A percentile compares a stretch with the other conserved stretches of the same genome.
These are phyloP conservation scores for Kodamaea nitidulidarum DNA, from an alignment of 805 yeast species.

Conservation along the genomic window DNA sequence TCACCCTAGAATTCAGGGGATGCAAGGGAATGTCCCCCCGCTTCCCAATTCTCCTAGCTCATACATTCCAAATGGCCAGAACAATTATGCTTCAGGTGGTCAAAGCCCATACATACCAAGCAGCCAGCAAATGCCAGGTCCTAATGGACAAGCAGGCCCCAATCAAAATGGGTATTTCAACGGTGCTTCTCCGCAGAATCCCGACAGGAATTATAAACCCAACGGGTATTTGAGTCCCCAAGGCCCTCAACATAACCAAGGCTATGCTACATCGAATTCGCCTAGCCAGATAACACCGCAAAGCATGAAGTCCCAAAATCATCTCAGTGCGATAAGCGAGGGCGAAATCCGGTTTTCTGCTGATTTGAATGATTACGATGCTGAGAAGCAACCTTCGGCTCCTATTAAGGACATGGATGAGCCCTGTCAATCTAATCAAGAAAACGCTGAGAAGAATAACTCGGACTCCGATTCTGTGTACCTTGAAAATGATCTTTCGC, in stretches of 20 bases:
- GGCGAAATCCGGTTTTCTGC: background rate
- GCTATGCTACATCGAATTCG: background rate
- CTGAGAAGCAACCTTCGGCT: background rate
- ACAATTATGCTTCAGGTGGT: no score
- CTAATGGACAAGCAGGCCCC: background rate
- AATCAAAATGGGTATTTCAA: slow-evolving; percentile 4
- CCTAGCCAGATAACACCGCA: background rate
- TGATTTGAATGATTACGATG: background rate
- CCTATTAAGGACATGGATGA: background rate
- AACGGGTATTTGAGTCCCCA: background rate
- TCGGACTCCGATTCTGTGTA: slow-evolving; percentile 7
- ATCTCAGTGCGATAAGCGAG: slow-evolving; percentile 5
- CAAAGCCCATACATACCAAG: background rate
- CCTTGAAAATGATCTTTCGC: slow-evolving; percentile 16
- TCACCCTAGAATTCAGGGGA: background rate
- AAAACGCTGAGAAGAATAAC: background rate
- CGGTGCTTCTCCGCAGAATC: slow-evolving; percentile 9
- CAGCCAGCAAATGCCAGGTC: background rate
- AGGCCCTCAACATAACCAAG: background rate
- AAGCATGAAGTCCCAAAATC: background rate
- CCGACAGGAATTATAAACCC: slow-evolving; percentile 2
- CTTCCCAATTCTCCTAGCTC: no score
- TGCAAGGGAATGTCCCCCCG: no score
- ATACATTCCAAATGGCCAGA: background rate
- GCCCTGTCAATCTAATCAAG: background rate